Percentiles rank a stretch among this genome's conserved stretches.
Conservation (phyloP, 176 grass and related monocot species). For the Oryza glumipatula region DNA sequence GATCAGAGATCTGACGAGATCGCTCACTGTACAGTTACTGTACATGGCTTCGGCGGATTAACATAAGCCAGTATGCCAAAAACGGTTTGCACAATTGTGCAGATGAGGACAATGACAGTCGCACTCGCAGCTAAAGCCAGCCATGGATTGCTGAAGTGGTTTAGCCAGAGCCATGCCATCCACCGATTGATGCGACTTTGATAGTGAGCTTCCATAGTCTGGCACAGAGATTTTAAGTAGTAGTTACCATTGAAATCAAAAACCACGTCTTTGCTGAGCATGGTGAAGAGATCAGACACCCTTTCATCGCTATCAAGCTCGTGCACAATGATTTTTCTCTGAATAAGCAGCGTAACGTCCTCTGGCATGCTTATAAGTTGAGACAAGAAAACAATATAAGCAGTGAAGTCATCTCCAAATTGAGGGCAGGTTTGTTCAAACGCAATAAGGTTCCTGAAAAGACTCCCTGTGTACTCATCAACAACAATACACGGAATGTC, state of each 20-base stretch:
- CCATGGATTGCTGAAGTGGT: constrained; percentile 37
- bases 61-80: not conserved
- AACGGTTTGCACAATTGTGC: not conserved
- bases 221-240: not conserved
- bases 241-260: not conserved
- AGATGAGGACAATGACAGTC: not conserved
- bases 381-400: not conserved
- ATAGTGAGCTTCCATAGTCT: not conserved
- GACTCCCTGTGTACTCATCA: not conserved
- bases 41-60: no score
- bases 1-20: no score
- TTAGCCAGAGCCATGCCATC: not conserved
- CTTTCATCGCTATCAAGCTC: not conserved
- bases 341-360: not conserved
- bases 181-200: not conserved
- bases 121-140: not conserved
- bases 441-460: constrained; percentile 16
- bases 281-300: not conserved
- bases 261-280: not conserved
- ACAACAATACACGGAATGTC: fast-evolving
- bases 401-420: not conserved
- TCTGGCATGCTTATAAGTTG: not conserved
- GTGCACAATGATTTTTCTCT: not conserved
- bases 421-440: constrained; percentile 2
- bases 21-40: no score